Percentiles rank a stretch among this genome's conserved stretches.
Conservation (phyloP, 768 basidiomycete species). For the Cystobasidium ongulense region DNA sequence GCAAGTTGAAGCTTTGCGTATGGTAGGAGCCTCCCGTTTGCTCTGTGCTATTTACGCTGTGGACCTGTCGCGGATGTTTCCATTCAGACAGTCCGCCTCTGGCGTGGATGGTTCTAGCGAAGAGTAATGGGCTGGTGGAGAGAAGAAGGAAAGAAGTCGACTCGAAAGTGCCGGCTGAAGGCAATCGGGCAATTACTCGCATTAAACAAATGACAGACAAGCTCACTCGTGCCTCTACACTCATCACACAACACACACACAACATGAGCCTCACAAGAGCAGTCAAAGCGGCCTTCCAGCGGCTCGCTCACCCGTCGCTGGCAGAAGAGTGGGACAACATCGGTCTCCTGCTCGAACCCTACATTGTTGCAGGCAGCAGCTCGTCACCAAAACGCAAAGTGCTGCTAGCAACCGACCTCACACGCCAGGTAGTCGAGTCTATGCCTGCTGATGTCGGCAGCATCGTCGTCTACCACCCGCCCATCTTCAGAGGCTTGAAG, state of each 20-base stretch:
- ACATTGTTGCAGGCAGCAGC: background rate
- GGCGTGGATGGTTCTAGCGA: too few species aligned
- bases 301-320: conserved; percentile 2
- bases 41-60: too few species aligned
- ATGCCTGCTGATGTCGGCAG: conserved; percentile 31
- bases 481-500: conserved; percentile 66
- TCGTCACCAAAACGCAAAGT: conserved; percentile 38
- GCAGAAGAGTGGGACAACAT: conserved; percentile 29
- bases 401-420: conserved; percentile 46
- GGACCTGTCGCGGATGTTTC: too few species aligned
- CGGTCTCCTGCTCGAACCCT: conserved; percentile 24
- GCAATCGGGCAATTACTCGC: too few species aligned
- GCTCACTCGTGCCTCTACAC: too few species aligned
- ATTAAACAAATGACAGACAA: too few species aligned
- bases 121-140: too few species aligned
- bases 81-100: too few species aligned
- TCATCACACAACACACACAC: background rate
- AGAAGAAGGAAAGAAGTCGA: too few species aligned
- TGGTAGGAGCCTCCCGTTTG: too few species aligned
- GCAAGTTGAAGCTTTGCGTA: background rate
- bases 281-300: conserved; percentile 19
- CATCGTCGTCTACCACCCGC: conserved; percentile 74
- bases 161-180: too few species aligned
- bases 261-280: conserved; percentile 23
- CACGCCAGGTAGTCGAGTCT: conserved; percentile 44